Evolutionary conservation across 352 stramenopile species (phyloP), one percentile per base, ranked within the genome.

Genomic region (Vaucheria bursata): DNA sequence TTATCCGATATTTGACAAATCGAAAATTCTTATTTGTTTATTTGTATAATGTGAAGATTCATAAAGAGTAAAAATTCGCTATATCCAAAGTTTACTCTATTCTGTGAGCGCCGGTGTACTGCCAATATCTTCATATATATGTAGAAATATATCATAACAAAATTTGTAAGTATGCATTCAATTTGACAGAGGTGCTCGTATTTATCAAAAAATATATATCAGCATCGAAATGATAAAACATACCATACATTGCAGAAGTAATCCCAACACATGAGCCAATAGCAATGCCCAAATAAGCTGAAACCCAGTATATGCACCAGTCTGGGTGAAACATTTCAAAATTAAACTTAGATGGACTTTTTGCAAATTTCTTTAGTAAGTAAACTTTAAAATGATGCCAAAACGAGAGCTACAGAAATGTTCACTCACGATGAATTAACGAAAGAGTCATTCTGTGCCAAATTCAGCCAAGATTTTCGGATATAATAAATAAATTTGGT

Each of bases 231-330:
- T 68, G 53, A 2, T 7, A 2, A 2, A 68, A 68, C 53, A 7
- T 68, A 68, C 53, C 53, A 98, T 85, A 18, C 93, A 80, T 86
- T 97, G 93, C 33, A 97, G 85, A 76, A 97, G 95, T 53, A 96
- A 90, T 8, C 92, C 94, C 79, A 97, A 88, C 35, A 95, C 81
- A 0, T 92, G 95, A 1, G 91, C 88, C 49, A 86, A 87, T 73
- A 95, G 95, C 2, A 97, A 78, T 25, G 96, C 89, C 88, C 92
- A 97, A 8, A 96, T 89, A 50, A 95, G 89, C 74, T 81, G 77
- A 77, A 78, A 84, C 8, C 78, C 78, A 29, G 79, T 84, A 33
- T 84, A 84, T 64, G 76, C 76, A 1, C 76, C 76, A 38, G 76
- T 81, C 76, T 81, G 40, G 76, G 64, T n/a, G 0, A 69, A 35